Conservation (phyloP, 345 rosid species). For the Ricinus communis region DNA sequence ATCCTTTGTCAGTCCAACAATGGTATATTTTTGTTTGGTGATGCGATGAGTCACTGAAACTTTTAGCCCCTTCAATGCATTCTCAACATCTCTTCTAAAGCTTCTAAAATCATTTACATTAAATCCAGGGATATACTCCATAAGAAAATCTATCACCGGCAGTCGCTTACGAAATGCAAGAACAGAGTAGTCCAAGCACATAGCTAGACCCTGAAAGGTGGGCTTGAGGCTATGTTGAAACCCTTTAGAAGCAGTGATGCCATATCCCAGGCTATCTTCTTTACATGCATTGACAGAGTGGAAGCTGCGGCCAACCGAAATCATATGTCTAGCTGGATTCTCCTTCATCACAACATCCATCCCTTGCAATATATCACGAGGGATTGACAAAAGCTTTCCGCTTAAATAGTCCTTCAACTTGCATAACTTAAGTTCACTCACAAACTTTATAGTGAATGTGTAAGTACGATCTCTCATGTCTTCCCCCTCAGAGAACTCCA, state of each 20-base stretch:
- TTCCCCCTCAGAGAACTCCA: constrained; percentile 45
- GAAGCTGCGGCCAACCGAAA: constrained; percentile 62
- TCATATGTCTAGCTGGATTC: constrained; percentile 63
- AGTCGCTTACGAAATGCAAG: constrained; percentile 65
- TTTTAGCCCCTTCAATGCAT: constrained; percentile 48
- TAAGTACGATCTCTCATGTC: constrained; percentile 39
- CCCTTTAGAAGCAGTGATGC: constrained; percentile 65
- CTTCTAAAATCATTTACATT: constrained; percentile 28
- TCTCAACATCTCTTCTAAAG: constrained; percentile 39
- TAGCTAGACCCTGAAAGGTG: constrained; percentile 60
- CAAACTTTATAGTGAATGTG: constrained; percentile 49
- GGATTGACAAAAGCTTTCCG: constrained; percentile 32
- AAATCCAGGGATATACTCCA: constrained; percentile 37
- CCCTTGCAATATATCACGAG: constrained; percentile 83
- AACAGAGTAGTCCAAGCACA: constrained; percentile 78
- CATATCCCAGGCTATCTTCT: constrained; percentile 53
- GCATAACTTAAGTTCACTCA: constrained; percentile 57
- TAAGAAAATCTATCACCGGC: constrained; percentile 58
- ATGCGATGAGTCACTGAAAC: constrained; percentile 63
- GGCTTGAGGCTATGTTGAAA: constrained; percentile 74
- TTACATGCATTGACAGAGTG: constrained; percentile 29
- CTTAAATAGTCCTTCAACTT: constrained; percentile 61
- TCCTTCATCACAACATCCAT: constrained; percentile 95
- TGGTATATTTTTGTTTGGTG: constrained; percentile 57
- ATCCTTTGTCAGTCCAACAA: constrained; percentile 49